phyloP scores from a whole-genome alignment of 1,284 basidiomycete genomes.

The Phellopilus nigrolimitatus region DNA sequence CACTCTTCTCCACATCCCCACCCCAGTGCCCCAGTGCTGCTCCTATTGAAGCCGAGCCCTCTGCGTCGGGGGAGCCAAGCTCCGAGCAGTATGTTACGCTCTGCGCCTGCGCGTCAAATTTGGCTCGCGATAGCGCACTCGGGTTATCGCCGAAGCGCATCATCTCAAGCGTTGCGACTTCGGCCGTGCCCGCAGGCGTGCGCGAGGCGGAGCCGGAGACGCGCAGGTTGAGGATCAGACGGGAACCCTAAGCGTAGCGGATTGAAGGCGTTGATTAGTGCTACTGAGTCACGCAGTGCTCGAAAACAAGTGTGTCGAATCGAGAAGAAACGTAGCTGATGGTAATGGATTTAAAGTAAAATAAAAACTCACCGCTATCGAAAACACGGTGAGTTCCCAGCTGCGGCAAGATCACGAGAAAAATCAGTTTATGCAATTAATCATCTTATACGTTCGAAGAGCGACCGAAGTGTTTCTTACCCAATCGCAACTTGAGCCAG shows the following conservation, averaged over 20 bases:
- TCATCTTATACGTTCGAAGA: too few relatives aligned
- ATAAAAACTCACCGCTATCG: not conserved
- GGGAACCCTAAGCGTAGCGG: not conserved
- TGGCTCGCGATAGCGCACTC: not conserved
- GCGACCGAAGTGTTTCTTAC: not conserved
- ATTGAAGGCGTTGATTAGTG: too few relatives aligned
- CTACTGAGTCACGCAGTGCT: too few relatives aligned
- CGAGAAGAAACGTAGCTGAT: not conserved
- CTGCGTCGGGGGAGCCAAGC: not conserved
- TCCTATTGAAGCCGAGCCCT: not conserved
- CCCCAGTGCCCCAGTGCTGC: too few relatives aligned
- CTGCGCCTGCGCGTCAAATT: not conserved
- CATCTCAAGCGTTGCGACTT: constrained; percentile 1
- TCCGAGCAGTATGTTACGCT: not conserved
- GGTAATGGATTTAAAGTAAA: not conserved
- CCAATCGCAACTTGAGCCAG: constrained; percentile 8
- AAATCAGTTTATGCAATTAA: not conserved
- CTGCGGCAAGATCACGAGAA: not conserved
- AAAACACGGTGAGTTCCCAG: constrained; percentile 6
- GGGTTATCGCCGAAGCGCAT: constrained; percentile 5
- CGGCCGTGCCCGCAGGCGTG: not conserved
- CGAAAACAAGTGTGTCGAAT: too few relatives aligned
- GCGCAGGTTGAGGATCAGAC: constrained; percentile 9
- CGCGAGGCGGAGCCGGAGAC: not conserved
- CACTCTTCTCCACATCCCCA: too few relatives aligned